Base-by-base conservation (phyloP, 2,329 filamentous ascomycete genomes). In the Dothideomycetidae sp. region DNA sequence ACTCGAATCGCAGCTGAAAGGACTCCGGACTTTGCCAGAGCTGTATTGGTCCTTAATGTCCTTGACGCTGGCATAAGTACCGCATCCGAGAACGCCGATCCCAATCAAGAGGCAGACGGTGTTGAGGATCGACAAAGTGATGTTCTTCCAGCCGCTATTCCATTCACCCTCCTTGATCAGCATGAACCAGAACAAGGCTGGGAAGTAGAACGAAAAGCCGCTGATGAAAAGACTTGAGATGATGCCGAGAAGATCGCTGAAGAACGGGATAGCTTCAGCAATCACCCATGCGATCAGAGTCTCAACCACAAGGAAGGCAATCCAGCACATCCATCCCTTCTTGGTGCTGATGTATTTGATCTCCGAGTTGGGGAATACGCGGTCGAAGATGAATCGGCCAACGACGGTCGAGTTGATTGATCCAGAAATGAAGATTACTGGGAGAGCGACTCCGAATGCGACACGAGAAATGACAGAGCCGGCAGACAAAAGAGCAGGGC, bases 371-470 rank as follows among this genome's bases (percentile, higher is more conserved):
- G 65, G 60, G 59, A 79, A 80, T 5, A 76, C 52, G 18, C 77
- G 70, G 3, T 72, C 58, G 48, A 80, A 81, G 46, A 82, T 63
- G 51, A 79, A 81, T 46, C 52, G 50, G 4, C 48, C 50, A 1
- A 52, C 52, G 9, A 57, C 53, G 1, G 52, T 76, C 14, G 71
- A 75, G 53, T 81, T 80, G 47, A 84, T 78, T 7, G 79, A 75
- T 38, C 78, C 79, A 0, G 77, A 75, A 41, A 84, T 74, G 42
- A 83, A 66, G 42, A 82, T 82, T 37, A 80, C 81, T 5, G 78
- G 78, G 2, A 81, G 64, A 0, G 78, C 78, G 43, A 83, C 61
- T 21, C 76, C 79, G 57, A 76, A 83, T 10, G 77, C 75, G 9
- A 78, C 59, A 50, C 80, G 80, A 14, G 69, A 64, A 32, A 81